Percentiles rank a stretch among this genome's conserved stretches.
Conservation (phyloP, 2,329 filamentous ascomycete genomes). For the Colletotrichum nymphaeae region DNA sequence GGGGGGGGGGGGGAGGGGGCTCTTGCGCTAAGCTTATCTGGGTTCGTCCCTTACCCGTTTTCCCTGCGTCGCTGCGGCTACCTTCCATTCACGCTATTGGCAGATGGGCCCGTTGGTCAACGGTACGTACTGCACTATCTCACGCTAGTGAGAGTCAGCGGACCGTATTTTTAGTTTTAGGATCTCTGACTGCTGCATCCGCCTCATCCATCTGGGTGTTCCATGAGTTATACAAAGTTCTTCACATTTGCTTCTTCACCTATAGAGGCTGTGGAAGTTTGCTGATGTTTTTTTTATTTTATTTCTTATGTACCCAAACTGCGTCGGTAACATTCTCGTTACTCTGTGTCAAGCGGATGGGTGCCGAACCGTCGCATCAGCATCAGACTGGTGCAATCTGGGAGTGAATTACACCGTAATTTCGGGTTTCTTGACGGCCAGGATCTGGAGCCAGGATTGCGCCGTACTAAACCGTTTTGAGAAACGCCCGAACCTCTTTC, state of each 20-base stretch:
- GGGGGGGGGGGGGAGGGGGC: too few species aligned
- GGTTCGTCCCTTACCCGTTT: slow-evolving; percentile 24
- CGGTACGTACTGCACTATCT: slow-evolving; percentile 2
- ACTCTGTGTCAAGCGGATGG: background rate
- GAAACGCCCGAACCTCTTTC: slow-evolving; percentile 17
- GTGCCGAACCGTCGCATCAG: background rate
- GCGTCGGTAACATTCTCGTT: background rate
- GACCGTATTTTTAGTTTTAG: background rate
- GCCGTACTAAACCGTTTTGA: slow-evolving; percentile 15
- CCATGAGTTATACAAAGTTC: background rate
- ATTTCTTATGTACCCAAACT: too few species aligned
- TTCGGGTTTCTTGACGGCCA: slow-evolving; percentile 15
- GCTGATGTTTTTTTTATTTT: background rate
- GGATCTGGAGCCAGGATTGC: slow-evolving; percentile 15
- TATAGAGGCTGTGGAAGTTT: background rate
- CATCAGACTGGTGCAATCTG: slow-evolving; percentile 22
- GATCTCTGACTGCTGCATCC: background rate
- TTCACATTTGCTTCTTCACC: background rate
- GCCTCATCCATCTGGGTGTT: background rate
- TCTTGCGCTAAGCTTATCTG: slow-evolving; percentile 29
- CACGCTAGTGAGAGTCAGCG: background rate
- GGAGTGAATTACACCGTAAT: slow-evolving; percentile 24
- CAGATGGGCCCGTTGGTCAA: background rate
- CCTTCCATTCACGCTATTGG: slow-evolving; percentile 11
- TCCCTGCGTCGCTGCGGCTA: slow-evolving; percentile 10